Evolutionary conservation across 768 basidiomycete genomes (phyloP), one percentile per base, ranked within the genome.

Genomic region (Guyanaporus albipodus): DNA sequence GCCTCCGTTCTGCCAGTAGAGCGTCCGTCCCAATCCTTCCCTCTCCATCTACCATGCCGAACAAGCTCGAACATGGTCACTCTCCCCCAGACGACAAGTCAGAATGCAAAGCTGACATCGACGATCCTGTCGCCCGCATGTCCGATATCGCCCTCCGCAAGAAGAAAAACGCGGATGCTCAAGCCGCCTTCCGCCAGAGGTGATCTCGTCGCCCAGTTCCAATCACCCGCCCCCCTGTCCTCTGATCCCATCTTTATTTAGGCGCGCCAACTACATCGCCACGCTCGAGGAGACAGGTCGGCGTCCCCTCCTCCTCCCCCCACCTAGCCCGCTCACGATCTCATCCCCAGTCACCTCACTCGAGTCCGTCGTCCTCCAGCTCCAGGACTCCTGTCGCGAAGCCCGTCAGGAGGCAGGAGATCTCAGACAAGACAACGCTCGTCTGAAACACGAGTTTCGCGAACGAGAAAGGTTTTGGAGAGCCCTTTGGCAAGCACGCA

Each of bases 141-240:
- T 75, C 82, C 54, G 84, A 87, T 66, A 76, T 84, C 11, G 82
- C 83, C 27, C 73, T 86, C 57, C 73, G 87, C 54, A 89, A 88
- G 72, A 88, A 87, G 74, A 91, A 91, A 72, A 91, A 91, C 58
- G 89, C 89, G 28, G 86, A 90, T 61, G 89, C 89, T 3, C 89
- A 91, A 68, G 88, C 89, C 44, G 87, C 87, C 49, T 91, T 90
- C 66, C 75, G 87, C 53, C 85, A 84, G 39, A 70, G 87, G 55
- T 67, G 39, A 60, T 51, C 52, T 24, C 38, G 26, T 33, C 38
- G 2, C 21, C 43, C 29, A n/a, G n/a, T n/a, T n/a, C 17, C n/a
- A 28, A 12, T n/a, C 17, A 15, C 26, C 21, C 36, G 18, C 9
- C 41, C 46, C 41, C 35, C 43, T 26, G n/a, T 47, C 52, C 27